Percentiles rank a stretch among this genome's conserved stretches.
Evolutionary conservation across 2,329 filamentous ascomycete genomes (phyloP).

Genomic region (Penicillium sp.): DNA sequence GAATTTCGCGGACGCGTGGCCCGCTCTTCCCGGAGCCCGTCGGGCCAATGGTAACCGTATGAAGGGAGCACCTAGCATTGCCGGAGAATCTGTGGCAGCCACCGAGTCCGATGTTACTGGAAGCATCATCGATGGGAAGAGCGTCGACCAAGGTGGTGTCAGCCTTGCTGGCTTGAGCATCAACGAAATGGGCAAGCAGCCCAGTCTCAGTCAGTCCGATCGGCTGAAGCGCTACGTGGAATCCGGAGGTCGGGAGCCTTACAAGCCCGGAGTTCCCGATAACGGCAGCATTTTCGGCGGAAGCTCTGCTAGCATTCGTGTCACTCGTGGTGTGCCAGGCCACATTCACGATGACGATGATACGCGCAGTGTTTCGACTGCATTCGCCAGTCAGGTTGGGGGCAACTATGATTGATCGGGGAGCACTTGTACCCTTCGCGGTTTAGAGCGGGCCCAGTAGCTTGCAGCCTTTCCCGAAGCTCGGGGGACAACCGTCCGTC

Average conservation of each 20-base stretch:
- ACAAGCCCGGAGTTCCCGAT: slow-evolving; percentile 44
- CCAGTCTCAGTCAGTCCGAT: slow-evolving; percentile 72
- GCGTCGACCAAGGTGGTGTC: slow-evolving; percentile 69
- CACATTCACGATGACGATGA: slow-evolving; percentile 65
- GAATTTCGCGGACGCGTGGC: slow-evolving; percentile 85
- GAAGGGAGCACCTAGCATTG: slow-evolving; percentile 65
- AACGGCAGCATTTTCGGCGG: slow-evolving; percentile 58
- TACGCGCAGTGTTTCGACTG: slow-evolving; percentile 89
- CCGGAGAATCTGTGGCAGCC: slow-evolving; percentile 84
- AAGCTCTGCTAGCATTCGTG: slow-evolving; percentile 47
- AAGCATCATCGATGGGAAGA: slow-evolving; percentile 66
- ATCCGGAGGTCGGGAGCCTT: slow-evolving; percentile 59
- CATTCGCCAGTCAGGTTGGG: slow-evolving; percentile 90
- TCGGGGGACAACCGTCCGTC: no score
- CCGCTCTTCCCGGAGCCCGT: slow-evolving; percentile 62
- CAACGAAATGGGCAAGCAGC: slow-evolving; percentile 60
- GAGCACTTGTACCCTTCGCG: no score
- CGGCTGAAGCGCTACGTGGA: slow-evolving; percentile 91
- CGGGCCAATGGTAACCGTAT: slow-evolving; percentile 58
- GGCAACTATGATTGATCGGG: slow-evolving; percentile 56
- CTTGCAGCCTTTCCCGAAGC: no score
- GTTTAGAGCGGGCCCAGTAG: no score
- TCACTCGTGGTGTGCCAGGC: slow-evolving; percentile 38
- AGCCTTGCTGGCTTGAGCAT: slow-evolving; percentile 74
- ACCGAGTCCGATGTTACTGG: slow-evolving; percentile 79